A percentile compares a stretch with the other conserved stretches of the same genome.
Conservation (phyloP, 495 filamentous ascomycete genomes). For the Pseudomonodictys pantanalensis region DNA sequence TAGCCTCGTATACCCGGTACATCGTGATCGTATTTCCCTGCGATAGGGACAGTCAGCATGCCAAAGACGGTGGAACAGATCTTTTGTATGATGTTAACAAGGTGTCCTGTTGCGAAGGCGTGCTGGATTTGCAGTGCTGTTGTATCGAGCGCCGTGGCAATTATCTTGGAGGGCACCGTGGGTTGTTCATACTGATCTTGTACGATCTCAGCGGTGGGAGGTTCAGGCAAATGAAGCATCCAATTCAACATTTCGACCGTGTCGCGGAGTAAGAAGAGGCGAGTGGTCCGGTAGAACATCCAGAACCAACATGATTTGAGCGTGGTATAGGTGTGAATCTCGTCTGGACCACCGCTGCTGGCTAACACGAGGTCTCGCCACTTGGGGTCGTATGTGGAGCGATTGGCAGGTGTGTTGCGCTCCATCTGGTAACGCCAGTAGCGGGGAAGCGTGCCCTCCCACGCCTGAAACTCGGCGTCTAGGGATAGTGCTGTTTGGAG, state of each 20-base stretch:
- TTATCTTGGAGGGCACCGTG: background rate
- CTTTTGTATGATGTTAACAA: slow-evolving; percentile 12
- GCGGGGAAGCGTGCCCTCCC: slow-evolving; percentile 14
- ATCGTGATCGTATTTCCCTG: slow-evolving; percentile 12
- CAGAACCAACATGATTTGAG: slow-evolving; percentile 19
- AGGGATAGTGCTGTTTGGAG: slow-evolving; percentile 4
- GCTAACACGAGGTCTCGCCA: slow-evolving; percentile 21
- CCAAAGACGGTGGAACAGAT: slow-evolving; percentile 17
- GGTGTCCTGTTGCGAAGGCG: slow-evolving; percentile 9
- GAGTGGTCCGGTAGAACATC: slow-evolving; percentile 28
- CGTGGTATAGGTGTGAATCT: slow-evolving; percentile 11
- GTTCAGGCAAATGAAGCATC: slow-evolving; percentile 16
- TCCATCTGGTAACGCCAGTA: slow-evolving; percentile 7
- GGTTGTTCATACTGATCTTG: background rate
- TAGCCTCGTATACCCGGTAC: slow-evolving; percentile 25
- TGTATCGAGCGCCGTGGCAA: slow-evolving; percentile 2
- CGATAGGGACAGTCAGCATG: slow-evolving; percentile 18
- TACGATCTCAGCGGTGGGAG: background rate
- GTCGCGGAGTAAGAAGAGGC: slow-evolving; percentile 21
- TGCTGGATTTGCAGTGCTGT: slow-evolving; percentile 7
- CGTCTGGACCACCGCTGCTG: slow-evolving; percentile 10
- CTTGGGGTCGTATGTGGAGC: slow-evolving; percentile 1
- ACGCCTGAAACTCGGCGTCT: slow-evolving; percentile 19
- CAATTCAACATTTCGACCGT: slow-evolving; percentile 20
- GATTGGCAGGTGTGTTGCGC: slow-evolving; percentile 7